A percentile compares a stretch with the other conserved stretches of the same genome.
phyloP scores from a whole-genome alignment of 1,284 basidiomycete genomes.

The Ganoderma sp. region DNA sequence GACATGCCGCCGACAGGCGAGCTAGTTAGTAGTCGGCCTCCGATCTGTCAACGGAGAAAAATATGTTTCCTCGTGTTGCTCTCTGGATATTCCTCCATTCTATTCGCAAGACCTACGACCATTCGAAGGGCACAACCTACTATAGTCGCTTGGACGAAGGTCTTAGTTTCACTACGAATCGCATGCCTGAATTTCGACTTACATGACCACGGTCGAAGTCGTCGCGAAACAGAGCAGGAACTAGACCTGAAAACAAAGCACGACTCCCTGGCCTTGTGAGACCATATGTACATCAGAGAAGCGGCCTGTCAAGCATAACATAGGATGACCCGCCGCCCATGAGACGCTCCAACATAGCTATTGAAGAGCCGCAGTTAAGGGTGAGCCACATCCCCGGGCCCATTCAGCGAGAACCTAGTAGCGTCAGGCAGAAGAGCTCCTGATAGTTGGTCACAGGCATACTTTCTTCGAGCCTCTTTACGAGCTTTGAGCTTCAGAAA shows the following conservation, averaged over 20 bases:
- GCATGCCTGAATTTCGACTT: background rate
- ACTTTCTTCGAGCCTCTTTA: too few species aligned
- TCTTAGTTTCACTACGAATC: too few species aligned
- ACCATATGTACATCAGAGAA: background rate
- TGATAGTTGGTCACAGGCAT: too few species aligned
- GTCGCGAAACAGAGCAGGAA: too few species aligned
- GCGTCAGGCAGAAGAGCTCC: too few species aligned
- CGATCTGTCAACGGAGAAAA: background rate
- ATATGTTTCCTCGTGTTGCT: too few species aligned
- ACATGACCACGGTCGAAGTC: background rate
- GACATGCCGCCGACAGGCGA: background rate
- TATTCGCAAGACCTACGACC: too few species aligned
- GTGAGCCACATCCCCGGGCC: background rate
- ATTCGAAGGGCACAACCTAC: too few species aligned
- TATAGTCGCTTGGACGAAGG: too few species aligned
- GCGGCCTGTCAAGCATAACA: background rate
- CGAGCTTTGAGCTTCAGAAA: too few species aligned
- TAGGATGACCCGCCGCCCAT: background rate
- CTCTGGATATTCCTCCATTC: too few species aligned
- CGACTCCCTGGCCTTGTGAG: background rate
- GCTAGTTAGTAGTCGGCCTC: background rate
- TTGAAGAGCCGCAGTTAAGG: background rate
- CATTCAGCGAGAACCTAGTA: background rate
- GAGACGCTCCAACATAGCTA: background rate
- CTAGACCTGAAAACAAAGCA: background rate